Evolutionary conservation across 108 stramenopile genomes (phyloP).

Genomic region (Fistulifera solaris): DNA sequence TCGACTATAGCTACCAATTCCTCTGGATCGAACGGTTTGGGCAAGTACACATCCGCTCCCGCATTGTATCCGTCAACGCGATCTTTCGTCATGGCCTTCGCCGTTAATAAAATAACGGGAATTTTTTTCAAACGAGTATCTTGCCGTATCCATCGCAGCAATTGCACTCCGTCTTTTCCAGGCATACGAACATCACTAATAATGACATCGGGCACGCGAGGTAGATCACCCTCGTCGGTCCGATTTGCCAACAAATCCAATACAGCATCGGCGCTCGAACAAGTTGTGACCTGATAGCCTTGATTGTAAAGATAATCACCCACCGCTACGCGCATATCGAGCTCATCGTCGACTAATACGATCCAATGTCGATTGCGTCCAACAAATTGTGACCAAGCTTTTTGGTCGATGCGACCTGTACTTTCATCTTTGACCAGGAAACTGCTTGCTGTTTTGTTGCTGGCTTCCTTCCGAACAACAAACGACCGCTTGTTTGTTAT

Average conservation of each 20-base stretch:
- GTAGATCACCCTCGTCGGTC: background rate
- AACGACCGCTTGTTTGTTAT: too few relatives aligned
- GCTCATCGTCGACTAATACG: constrained; percentile 75
- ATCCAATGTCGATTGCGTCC: constrained; percentile 22
- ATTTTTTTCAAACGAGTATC: constrained; percentile 31
- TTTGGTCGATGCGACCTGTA: background rate
- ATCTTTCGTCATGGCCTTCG: constrained; percentile 64
- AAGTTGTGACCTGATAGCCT: constrained; percentile 68
- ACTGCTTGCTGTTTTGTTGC: too few relatives aligned
- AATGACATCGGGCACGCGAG: constrained; percentile 34
- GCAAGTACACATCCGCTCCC: constrained; percentile 78
- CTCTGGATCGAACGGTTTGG: constrained; percentile 83
- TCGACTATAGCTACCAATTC: constrained; percentile 73
- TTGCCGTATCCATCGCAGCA: constrained; percentile 46
- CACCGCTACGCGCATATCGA: constrained; percentile 53
- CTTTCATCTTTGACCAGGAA: too few relatives aligned
- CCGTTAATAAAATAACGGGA: constrained; percentile 73
- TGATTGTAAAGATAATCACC: constrained; percentile 54
- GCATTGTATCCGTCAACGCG: constrained; percentile 66
- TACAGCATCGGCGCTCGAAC: constrained; percentile 45
- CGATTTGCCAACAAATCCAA: constrained; percentile 21
- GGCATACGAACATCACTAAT: constrained; percentile 53
- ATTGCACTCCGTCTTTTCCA: constrained; percentile 55
- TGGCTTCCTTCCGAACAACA: too few relatives aligned
- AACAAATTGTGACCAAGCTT: background rate